Conservation (phyloP, 257 asterid species). For the Eucommia ulmoides region DNA sequence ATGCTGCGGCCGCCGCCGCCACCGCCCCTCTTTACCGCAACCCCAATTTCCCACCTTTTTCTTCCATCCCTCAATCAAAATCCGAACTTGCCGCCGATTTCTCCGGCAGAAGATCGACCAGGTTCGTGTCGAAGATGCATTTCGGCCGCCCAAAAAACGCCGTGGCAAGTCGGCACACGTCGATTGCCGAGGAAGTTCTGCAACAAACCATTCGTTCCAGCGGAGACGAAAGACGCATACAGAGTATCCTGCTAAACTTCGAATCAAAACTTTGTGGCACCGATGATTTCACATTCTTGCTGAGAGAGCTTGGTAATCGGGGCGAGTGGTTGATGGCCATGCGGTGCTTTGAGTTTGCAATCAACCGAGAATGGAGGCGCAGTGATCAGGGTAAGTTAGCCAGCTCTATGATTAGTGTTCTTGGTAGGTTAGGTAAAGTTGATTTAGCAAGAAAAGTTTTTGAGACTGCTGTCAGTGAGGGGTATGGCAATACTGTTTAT, state of each 20-base stretch:
- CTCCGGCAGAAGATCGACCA: slow-evolving; percentile 76
- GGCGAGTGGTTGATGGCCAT: slow-evolving; percentile 62
- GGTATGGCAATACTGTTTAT: slow-evolving; percentile 81
- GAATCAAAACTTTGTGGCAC: slow-evolving; percentile 46
- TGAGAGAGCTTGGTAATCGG: slow-evolving; percentile 80
- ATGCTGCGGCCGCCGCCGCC: slow-evolving; percentile 17
- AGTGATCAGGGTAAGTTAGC: slow-evolving; percentile 73
- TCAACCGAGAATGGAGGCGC: slow-evolving; percentile 36
- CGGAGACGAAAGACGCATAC: slow-evolving; percentile 23
- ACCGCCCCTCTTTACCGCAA: slow-evolving; percentile 8
- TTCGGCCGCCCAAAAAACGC: slow-evolving; percentile 57
- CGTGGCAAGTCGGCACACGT: slow-evolving; percentile 53
- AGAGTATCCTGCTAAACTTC: slow-evolving; percentile 27
- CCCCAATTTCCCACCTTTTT: slow-evolving; percentile 29
- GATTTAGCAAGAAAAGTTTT: slow-evolving; percentile 71
- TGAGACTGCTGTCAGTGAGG: slow-evolving; percentile 43
- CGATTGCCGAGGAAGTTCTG: slow-evolving; percentile 62
- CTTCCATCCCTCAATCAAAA: slow-evolving; percentile 21
- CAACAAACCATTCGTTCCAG: slow-evolving; percentile 24
- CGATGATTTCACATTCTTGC: slow-evolving; percentile 64
- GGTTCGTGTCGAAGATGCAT: slow-evolving; percentile 85
- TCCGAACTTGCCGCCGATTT: slow-evolving; percentile 43
- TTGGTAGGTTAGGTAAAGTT: slow-evolving; percentile 80
- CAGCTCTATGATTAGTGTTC: slow-evolving; percentile 82
- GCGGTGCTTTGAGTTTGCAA: slow-evolving; percentile 69